These are phyloP conservation scores for Pestalotiopsis sp. DNA, from an alignment of 2,329 filamentous ascomycete species.

Conservation along the genomic window DNA sequence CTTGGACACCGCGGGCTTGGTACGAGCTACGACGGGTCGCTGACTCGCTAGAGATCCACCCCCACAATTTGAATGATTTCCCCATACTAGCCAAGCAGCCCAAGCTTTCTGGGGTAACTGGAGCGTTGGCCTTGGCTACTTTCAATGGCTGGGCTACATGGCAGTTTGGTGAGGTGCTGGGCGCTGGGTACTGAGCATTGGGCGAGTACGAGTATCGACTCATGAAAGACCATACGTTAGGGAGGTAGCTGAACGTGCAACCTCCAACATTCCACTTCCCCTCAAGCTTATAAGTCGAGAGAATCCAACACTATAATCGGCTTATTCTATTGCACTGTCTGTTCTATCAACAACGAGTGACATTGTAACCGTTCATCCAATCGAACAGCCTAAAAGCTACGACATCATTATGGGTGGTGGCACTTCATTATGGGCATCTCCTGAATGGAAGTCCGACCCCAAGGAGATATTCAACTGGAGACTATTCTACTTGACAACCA, in stretches of 20 bases:
- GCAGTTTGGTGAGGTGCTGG: neutral
- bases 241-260: neutral
- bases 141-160: neutral
- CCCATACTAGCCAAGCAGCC: constrained; percentile 1
- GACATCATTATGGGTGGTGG: constrained; percentile 35
- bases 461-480: constrained; percentile 38
- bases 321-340: neutral
- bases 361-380: neutral
- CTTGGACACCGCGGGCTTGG: neutral
- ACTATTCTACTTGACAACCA: constrained; percentile 33
- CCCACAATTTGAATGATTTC: neutral
- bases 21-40: neutral
- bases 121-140: neutral
- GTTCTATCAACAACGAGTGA: neutral
- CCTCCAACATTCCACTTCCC: neutral
- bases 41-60: neutral
- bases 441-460: constrained; percentile 38
- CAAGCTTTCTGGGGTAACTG: constrained; percentile 11
- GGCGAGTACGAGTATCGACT: neutral
- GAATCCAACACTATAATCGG: neutral
- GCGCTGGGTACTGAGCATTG: neutral
- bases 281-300: neutral
- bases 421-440: constrained; percentile 38
- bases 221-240: neutral
- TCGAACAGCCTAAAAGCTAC: neutral